Conservation (phyloP, 805 yeast species). For the Starmerella apis region DNA sequence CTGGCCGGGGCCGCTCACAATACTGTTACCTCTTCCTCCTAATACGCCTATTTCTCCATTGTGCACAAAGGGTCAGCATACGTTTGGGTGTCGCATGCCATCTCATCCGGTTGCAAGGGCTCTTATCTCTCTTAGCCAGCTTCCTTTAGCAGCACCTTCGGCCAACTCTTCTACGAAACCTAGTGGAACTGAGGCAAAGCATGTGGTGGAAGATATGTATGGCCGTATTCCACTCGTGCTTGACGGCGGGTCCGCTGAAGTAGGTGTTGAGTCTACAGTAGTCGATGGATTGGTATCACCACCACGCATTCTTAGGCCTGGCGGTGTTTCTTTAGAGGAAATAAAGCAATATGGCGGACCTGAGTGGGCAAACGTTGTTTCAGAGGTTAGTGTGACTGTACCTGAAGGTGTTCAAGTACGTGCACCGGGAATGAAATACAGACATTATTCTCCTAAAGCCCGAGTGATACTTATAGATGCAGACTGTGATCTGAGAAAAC, state of each 20-base stretch:
- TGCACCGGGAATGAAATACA: constrained; percentile 97
- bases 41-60: constrained; percentile 44
- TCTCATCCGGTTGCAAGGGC: constrained; percentile 83
- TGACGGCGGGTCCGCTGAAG: constrained; percentile 82
- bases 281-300: constrained; percentile 79
- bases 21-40: constrained; percentile 51
- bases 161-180: constrained; percentile 96
- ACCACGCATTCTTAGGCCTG: constrained; percentile 85
- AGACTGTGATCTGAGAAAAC: constrained; percentile 32
- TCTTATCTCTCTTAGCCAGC: constrained; percentile 66
- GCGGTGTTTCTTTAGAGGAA: constrained; percentile 79
- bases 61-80: constrained; percentile 79
- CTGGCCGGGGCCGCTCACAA: constrained; percentile 97
- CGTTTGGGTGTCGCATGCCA: constrained; percentile 90
- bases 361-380: constrained; percentile 47
- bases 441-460: constrained; percentile 88
- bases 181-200: constrained; percentile 80
- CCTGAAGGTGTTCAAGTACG: constrained; percentile 52
- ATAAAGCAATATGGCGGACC: constrained; percentile 56
- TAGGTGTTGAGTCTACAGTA: constrained; percentile 91
- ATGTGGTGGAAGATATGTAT: constrained; percentile 69
- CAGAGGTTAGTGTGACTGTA: constrained; percentile 41
- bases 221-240: constrained; percentile 73
- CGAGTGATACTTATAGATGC: constrained; percentile 58
- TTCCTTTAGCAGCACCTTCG: constrained; percentile 94